phyloP scores from a whole-genome alignment of 202 grass and related monocot species.

The Cymbopogon flexuosus region DNA sequence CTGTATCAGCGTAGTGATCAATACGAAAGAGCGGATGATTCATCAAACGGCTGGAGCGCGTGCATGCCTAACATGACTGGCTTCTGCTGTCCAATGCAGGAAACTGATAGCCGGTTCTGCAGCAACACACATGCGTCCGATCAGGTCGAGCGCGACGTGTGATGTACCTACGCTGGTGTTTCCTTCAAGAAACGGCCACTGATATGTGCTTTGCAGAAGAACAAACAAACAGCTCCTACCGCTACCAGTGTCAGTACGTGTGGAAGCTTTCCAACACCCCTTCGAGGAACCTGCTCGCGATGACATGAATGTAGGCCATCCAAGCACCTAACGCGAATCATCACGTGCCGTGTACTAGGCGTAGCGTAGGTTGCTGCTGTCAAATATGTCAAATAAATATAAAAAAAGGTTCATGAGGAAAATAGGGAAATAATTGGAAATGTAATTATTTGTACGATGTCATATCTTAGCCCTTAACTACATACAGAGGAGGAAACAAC shows the following conservation, averaged over 20 bases:
- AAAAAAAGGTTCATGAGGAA: background rate
- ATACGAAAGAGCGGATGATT: background rate
- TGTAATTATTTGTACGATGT: background rate
- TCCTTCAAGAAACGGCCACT: no score
- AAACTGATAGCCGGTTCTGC: background rate
- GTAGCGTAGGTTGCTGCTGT: background rate
- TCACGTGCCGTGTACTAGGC: no score
- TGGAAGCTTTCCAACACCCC: no score
- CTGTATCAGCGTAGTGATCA: background rate
- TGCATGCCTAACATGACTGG: conserved; percentile 12
- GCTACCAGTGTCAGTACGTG: no score
- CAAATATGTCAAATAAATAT: background rate
- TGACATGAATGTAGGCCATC: no score
- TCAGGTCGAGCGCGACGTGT: conserved; percentile 30
- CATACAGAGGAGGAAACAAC: background rate
- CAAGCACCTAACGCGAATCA: no score
- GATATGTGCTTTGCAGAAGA: no score
- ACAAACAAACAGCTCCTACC: no score
- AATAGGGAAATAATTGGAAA: background rate
- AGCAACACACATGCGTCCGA: conserved; percentile 25
- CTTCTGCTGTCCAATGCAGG: conserved; percentile 5
- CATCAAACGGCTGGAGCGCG: background rate
- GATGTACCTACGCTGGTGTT: no score
- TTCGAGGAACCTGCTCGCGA: no score
- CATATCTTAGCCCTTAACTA: background rate